Percentiles rank a stretch among this genome's conserved stretches.
Evolutionary conservation across 305 asterid species (phyloP).

Genomic region (Fraxinus sp.): DNA sequence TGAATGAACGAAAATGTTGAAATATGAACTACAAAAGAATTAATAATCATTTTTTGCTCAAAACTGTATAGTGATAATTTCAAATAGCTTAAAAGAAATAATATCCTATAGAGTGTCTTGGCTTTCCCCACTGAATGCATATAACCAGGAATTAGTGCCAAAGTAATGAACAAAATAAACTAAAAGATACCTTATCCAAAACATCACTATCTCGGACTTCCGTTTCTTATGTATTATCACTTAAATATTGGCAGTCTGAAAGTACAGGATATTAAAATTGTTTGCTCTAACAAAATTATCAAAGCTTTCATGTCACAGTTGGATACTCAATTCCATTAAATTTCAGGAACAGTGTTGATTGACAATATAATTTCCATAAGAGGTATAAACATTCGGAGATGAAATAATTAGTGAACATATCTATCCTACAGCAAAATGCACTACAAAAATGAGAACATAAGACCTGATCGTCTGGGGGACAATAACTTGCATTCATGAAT

Average conservation of each 20-base stretch:
- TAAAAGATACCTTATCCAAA: neutral
- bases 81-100: neutral
- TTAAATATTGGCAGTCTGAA: neutral
- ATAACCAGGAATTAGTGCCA: neutral
- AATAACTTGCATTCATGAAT: conserved; percentile 74
- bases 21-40: neutral
- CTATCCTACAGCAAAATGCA: neutral
- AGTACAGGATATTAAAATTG: neutral
- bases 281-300: neutral
- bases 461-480: conserved; percentile 97
- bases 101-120: neutral
- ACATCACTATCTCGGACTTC: neutral
- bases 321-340: neutral
- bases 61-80: neutral
- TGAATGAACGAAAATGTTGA: neutral
- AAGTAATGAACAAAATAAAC: neutral
- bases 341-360: neutral
- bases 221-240: neutral
- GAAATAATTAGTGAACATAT: conserved; percentile 15
- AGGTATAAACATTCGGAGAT: conserved; percentile 2
- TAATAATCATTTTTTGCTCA: neutral
- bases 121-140: neutral
- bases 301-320: neutral
- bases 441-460: conserved; percentile 4
- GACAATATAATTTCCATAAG: neutral